phyloP scores from a whole-genome alignment of 495 filamentous ascomycete species.

The Baudoinia panamericana region DNA sequence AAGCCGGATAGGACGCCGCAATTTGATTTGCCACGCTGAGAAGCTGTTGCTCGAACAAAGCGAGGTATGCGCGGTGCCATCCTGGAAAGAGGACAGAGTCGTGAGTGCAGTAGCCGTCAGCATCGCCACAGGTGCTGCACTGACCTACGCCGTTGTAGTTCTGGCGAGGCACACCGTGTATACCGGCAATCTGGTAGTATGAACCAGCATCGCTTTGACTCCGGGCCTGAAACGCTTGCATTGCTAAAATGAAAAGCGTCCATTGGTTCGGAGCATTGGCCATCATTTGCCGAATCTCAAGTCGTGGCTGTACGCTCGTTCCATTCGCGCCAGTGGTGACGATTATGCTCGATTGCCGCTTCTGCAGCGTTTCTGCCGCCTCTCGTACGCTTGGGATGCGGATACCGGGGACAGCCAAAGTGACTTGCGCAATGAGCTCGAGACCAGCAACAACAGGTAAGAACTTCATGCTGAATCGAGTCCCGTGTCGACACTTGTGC shows the following conservation, averaged over 20 bases:
- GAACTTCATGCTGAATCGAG: slow-evolving; percentile 9
- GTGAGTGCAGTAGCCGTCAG: slow-evolving; percentile 32
- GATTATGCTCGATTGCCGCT: slow-evolving; percentile 12
- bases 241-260: slow-evolving; percentile 24
- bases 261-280: slow-evolving; percentile 21
- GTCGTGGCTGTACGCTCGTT: slow-evolving; percentile 20
- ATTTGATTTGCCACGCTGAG: slow-evolving; percentile 18
- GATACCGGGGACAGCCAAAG: neutral
- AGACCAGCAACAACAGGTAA: slow-evolving; percentile 3
- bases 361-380: slow-evolving; percentile 10
- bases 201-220: slow-evolving; percentile 19
- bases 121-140: slow-evolving; percentile 13
- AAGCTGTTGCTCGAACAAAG: slow-evolving; percentile 22
- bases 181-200: slow-evolving; percentile 28
- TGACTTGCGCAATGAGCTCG: neutral
- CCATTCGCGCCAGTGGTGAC: slow-evolving; percentile 22
- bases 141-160: slow-evolving; percentile 19
- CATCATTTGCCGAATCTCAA: slow-evolving; percentile 23
- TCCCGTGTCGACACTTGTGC: no score
- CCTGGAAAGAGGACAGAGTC: slow-evolving; percentile 32
- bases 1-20: slow-evolving; percentile 8
- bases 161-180: slow-evolving; percentile 19
- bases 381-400: slow-evolving; percentile 5
- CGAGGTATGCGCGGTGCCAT: slow-evolving; percentile 34
- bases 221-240: slow-evolving; percentile 22